These are phyloP conservation scores for Lindgomyces ingoldianus DNA, from an alignment of 495 filamentous ascomycete species.

Conservation along the genomic window DNA sequence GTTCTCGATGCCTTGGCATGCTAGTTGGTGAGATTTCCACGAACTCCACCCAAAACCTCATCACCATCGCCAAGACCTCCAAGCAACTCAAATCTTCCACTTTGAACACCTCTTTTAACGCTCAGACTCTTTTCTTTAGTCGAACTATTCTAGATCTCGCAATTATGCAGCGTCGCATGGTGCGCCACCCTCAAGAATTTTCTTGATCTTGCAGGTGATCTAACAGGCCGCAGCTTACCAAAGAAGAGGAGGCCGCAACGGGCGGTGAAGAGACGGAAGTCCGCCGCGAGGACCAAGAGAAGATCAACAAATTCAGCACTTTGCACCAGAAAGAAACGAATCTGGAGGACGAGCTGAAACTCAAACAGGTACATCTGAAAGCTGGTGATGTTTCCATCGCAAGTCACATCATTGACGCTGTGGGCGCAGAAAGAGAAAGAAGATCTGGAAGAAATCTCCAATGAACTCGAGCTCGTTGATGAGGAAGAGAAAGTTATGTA, in stretches of 20 bases:
- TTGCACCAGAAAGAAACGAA: slow-evolving; percentile 80
- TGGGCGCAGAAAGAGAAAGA: slow-evolving; percentile 88
- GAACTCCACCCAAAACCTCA: no score
- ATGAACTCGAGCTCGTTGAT: slow-evolving; percentile 89
- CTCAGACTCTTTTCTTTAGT: no score
- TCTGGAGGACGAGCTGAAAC: slow-evolving; percentile 78
- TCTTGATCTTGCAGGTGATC: background rate
- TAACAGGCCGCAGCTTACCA: slow-evolving; percentile 66
- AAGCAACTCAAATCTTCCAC: no score
- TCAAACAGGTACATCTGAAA: slow-evolving; percentile 77
- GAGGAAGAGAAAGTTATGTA: slow-evolving; percentile 93
- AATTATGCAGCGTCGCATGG: slow-evolving; percentile 48
- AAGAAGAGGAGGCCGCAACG: slow-evolving; percentile 78
- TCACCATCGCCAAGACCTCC: no score
- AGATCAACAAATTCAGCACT: slow-evolving; percentile 96
- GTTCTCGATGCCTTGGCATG: no score
- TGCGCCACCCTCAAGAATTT: slow-evolving; percentile 14
- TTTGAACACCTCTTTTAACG: no score
- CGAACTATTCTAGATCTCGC: no score
- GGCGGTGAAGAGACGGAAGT: slow-evolving; percentile 83
- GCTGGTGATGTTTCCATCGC: background rate
- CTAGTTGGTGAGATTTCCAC: no score
- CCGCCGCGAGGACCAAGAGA: slow-evolving; percentile 93
- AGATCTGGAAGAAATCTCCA: slow-evolving; percentile 88
- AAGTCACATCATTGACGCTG: slow-evolving; percentile 2